Evolutionary conservation across 768 basidiomycete species (phyloP), one percentile per base, ranked within the genome.

Genomic region (Pisolithus tinctorius): DNA sequence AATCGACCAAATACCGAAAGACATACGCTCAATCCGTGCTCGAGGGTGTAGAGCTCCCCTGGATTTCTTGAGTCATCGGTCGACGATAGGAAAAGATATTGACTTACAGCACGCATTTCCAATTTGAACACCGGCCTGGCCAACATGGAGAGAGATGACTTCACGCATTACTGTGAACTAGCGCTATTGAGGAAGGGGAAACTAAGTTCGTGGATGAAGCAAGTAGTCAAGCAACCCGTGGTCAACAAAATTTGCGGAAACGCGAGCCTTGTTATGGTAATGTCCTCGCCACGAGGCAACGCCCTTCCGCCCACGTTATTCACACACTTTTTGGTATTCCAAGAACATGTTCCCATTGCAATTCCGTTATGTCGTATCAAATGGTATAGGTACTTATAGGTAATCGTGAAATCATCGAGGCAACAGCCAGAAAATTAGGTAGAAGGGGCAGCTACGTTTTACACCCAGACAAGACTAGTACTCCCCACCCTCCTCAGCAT

Each of bases 1-100:
- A 52, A 50, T 38, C 10, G 45, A 27, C n/a, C 6, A 40, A 30
- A 38, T 2, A 1, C 31, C 39, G 37, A 31, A 42, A 25, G 16
- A 78, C 89, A 66, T 68, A 95, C 94, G 72, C 84, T 90, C 53
- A 99, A 77, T 61, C 95, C 95, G 66, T 97, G 95, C 72, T 99
- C 95, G 64, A 97, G 79, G 59, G 93, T 96, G 77, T 98, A 99
- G 56, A 97, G 83, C 72, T 96, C 94, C 94, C 90, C 89, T 92
- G 65, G 63, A 55, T 55, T 30, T 53, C 2, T 51, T 60, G 16
- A 56, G 56, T 51, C 39, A 40, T 47, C 27, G 49, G 52, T 57
- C 46, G 45, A 40, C 34, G 41, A 45, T 39, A 47, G 48, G 14
- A 34, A 45, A 4, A 44, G 52, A 52, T 43, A 52, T 36, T 14